Evolutionary conservation across 805 yeast genomes (phyloP), one percentile per base, ranked within the genome.

Genomic region (Ogataea glucozyma): DNA sequence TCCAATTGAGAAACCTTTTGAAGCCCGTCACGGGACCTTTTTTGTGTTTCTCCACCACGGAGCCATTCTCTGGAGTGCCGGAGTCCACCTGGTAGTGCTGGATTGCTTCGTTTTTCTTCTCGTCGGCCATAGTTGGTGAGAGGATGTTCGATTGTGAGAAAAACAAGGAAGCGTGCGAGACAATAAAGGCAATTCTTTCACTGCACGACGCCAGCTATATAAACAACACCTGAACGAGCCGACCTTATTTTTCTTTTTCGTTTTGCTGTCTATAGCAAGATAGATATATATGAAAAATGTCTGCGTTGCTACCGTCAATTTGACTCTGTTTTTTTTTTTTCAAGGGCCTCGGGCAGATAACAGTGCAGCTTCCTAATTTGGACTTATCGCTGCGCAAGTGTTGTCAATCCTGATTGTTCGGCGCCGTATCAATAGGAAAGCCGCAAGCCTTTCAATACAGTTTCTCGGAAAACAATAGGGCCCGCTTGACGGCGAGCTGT

Each of bases 301-400:
- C n/a, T n/a, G 18, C 12, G 19, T 30, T 30, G 24, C 24, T 22
- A 7, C 10, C 21, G 21, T 30, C 20, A 16, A 30, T 30, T 12
- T 13, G 32, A 21, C 16, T 30, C 18, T 16, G 11, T 18, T 30
- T n/a, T n/a, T 30, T 27, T 27, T 13, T 26, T 27, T 27, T n/a
- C 31, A 27, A n/a, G 32, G 21, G 32, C 20, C 19, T 30, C 32
- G 32, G 32, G 21, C 20, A 30, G 32, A 30, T 30, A 30, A 30
- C 13, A 30, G 8, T 6, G 21, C 21, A 30, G 13, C 13, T 30
- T n/a, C 32, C 32, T 19, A 10, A 9, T 30, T 30, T 3, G 32
- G 32, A 30, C 32, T 30, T 30, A 30, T 30, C 32, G 18, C 18
- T 7, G n/a, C n/a, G 18, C 6, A 10, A n/a, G 4, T 30, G 18